Conservation (phyloP, 441 rosid species). For the Raphanus hybrid region DNA sequence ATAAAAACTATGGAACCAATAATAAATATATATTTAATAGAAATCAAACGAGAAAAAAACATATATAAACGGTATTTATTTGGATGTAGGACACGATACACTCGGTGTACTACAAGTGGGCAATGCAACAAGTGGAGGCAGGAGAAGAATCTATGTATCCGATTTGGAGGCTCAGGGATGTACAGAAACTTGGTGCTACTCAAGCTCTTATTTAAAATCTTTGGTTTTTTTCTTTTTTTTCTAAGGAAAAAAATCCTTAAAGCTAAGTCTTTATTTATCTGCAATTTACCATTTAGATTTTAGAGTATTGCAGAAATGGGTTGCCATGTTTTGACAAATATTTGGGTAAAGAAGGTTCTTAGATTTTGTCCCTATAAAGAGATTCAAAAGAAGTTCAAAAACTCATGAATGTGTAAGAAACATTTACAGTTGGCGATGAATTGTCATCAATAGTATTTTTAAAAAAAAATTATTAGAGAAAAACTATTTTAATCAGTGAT, state of each 20-base stretch:
- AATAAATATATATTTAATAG: no score
- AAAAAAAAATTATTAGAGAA: not conserved
- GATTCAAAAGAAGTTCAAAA: no score
- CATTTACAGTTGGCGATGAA: not conserved
- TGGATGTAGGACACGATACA: conserved; percentile 81
- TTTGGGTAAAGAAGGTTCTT: not conserved
- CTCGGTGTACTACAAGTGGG: conserved; percentile 81
- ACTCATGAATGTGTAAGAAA: no score
- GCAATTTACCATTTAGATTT: conserved; percentile 14
- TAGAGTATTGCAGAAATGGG: conserved; percentile 5
- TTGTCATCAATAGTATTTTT: not conserved
- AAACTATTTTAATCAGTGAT: not conserved
- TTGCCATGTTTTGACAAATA: conserved; percentile 34
- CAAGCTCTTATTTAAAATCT: conserved; percentile 68
- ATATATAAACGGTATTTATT: not conserved
- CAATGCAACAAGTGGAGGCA: conserved; percentile 89
- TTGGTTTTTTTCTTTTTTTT: not conserved
- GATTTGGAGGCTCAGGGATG: conserved; percentile 79
- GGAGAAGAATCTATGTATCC: conserved; percentile 83
- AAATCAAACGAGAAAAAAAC: not conserved
- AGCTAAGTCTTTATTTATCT: not conserved
- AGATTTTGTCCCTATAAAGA: not conserved
- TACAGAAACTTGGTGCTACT: conserved; percentile 67
- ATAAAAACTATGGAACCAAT: not conserved
- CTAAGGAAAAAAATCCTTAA: not conserved